Evolutionary conservation across 345 rosid species (phyloP).

Genomic region (Eucalyptus sideroxylon): DNA sequence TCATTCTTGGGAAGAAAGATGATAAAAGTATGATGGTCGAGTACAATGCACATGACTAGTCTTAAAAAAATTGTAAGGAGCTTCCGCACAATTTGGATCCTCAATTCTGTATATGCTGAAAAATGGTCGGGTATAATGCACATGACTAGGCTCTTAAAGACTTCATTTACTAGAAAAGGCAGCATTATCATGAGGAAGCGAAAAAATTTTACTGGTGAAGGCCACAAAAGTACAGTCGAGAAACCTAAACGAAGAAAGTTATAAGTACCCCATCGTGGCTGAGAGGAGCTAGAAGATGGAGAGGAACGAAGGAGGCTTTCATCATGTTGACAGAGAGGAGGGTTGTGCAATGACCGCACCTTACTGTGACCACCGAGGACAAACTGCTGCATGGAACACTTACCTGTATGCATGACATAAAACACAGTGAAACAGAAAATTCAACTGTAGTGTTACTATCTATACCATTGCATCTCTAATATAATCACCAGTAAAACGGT

Average conservation of each 20-base stretch:
- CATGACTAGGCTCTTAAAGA: not conserved
- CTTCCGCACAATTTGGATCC: not conserved
- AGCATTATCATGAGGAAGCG: not conserved
- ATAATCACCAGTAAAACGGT: conserved; percentile 73
- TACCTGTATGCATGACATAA: conserved; percentile 30
- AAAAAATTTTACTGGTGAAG: not conserved
- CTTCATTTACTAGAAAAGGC: not conserved
- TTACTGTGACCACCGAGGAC: conserved; percentile 84
- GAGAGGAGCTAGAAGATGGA: conserved; percentile 69
- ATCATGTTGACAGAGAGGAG: conserved; percentile 89
- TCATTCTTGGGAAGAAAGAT: not conserved
- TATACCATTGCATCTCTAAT: not conserved
- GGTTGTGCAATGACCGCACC: conserved; percentile 93
- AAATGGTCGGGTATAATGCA: not conserved
- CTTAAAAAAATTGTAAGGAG: not conserved
- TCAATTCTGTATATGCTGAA: not conserved
- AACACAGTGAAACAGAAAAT: not conserved
- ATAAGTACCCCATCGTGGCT: conserved; percentile 26
- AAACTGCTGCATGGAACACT: conserved; percentile 85
- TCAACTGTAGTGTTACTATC: not conserved
- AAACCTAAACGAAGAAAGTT: not conserved
- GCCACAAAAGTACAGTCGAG: not conserved
- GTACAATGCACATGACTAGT: not conserved
- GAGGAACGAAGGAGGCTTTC: conserved; percentile 82
- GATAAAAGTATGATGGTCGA: not conserved